Conservation (phyloP, 1,284 basidiomycete genomes). For the Vanrija pseudolonga region DNA sequence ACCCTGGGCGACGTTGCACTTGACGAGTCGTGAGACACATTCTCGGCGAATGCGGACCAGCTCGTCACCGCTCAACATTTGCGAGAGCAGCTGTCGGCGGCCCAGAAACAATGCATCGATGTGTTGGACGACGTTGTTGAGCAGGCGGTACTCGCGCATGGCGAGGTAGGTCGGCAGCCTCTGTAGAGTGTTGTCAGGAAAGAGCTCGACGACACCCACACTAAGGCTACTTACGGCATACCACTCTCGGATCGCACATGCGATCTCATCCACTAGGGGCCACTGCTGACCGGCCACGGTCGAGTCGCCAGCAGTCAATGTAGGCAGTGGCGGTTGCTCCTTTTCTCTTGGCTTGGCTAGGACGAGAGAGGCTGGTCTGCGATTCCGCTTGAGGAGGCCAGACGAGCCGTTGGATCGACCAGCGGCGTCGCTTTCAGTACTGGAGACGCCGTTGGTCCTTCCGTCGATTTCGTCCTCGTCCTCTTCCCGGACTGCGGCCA, state of each 20-base stretch:
- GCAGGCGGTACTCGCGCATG: slow-evolving; percentile 81
- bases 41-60: slow-evolving; percentile 75
- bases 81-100: slow-evolving; percentile 80
- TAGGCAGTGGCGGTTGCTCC: slow-evolving; percentile 84
- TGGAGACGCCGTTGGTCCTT: slow-evolving; percentile 10
- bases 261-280: slow-evolving; percentile 94
- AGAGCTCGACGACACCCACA: neutral
- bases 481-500: slow-evolving; percentile 68
- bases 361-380: slow-evolving; percentile 36
- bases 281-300: slow-evolving; percentile 75
- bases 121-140: slow-evolving; percentile 79
- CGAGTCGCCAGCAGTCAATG: slow-evolving; percentile 86
- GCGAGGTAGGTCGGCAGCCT: slow-evolving; percentile 83
- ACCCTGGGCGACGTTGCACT: slow-evolving; percentile 85
- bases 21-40: slow-evolving; percentile 81
- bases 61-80: slow-evolving; percentile 84
- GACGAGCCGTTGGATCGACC: neutral
- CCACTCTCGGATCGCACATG: slow-evolving; percentile 94
- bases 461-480: slow-evolving; percentile 57
- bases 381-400: slow-evolving; percentile 10
- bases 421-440: neutral
- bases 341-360: slow-evolving; percentile 50
- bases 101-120: slow-evolving; percentile 88
- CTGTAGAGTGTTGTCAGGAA: slow-evolving; percentile 19
- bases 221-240: slow-evolving; percentile 58